Percentiles rank a stretch among this genome's conserved stretches.
Conservation (phyloP, 768 basidiomycete genomes). For the Tylopilus vinaceipallidus region DNA sequence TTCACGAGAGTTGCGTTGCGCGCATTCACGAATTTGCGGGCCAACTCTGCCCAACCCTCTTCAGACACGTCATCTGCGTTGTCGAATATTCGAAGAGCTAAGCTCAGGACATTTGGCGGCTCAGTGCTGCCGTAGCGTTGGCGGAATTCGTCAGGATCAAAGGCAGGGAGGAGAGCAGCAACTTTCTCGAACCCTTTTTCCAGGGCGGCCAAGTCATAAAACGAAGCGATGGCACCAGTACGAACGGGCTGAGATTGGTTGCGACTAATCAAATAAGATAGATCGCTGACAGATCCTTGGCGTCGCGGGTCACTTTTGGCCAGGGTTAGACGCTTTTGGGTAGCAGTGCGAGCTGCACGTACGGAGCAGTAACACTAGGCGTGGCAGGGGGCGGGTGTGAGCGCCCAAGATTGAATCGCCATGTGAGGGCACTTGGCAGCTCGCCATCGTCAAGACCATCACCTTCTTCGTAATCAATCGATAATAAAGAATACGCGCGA, state of each 20-base stretch:
- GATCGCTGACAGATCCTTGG: slow-evolving; percentile 91
- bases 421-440: slow-evolving; percentile 74
- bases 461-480: slow-evolving; percentile 94
- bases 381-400: slow-evolving; percentile 85
- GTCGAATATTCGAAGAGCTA: slow-evolving; percentile 87
- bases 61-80: slow-evolving; percentile 76
- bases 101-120: slow-evolving; percentile 90
- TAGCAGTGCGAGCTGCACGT: slow-evolving; percentile 3
- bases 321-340: slow-evolving; percentile 6
- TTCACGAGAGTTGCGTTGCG: slow-evolving; percentile 56
- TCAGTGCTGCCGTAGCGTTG: slow-evolving; percentile 75
- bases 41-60: slow-evolving; percentile 71
- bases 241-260: slow-evolving; percentile 88
- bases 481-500: slow-evolving; percentile 86
- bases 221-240: slow-evolving; percentile 89
- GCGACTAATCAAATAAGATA: slow-evolving; percentile 87
- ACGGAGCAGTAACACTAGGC: slow-evolving; percentile 52
- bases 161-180: slow-evolving; percentile 68
- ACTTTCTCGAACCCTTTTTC: slow-evolving; percentile 73
- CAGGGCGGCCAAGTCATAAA: slow-evolving; percentile 70
- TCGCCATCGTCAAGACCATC: slow-evolving; percentile 83
- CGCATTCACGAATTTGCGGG: slow-evolving; percentile 70
- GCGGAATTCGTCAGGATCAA: slow-evolving; percentile 66
- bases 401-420: slow-evolving; percentile 94
- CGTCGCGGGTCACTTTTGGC: slow-evolving; percentile 58